Evolutionary conservation across 352 stramenopile genomes (phyloP), one percentile per base, ranked within the genome.

Genomic region (Pythium pectinolyticum): DNA sequence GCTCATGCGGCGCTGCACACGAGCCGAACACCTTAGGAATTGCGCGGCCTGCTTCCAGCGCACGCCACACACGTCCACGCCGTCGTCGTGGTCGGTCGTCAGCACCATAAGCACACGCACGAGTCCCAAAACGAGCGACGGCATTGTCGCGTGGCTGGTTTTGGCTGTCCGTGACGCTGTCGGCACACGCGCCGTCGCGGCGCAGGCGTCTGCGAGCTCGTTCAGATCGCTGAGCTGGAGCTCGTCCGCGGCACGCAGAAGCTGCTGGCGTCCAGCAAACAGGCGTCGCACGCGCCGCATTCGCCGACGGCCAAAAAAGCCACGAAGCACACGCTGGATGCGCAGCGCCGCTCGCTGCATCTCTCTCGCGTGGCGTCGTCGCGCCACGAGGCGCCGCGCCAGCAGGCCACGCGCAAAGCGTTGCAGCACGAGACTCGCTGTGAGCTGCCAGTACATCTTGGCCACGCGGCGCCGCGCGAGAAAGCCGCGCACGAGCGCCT

Each of bases 21-120:
- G 57, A 14, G 75, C 63, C 4, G 72, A 67, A 51, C 80, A 86
- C 2, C 69, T 57, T 5, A 94, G 60, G 46, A 88, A 93, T 2
- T 66, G 61, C 3, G 79, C 73, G 3, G 73, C 79, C 61, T 92
- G 75, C n/a, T 71, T 71, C 86, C 86, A 94, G 0, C 86, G 75
- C 2, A 78, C 66, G 9, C 68, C 74, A n/a, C 73, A 50, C 3
- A 94, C 63, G n/a, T 84, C 65, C 52, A 80, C 73, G 25, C 84
- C 79, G 2, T 70, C 53, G 57, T 90, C 79, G 4, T 51, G 45
- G 51, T 92, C 74, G 31, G 73, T 79, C 14, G 79, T 87, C 34
- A 87, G 82, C 17, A 92, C 52, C 70, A 89, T 88, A 9, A 94
- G 52, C 17, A 94, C 43, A 19, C 86, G 82, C 6, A 93, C 75